Conservation (phyloP, 2,329 filamentous ascomycete genomes). For the Thielaviopsis euricoi region DNA sequence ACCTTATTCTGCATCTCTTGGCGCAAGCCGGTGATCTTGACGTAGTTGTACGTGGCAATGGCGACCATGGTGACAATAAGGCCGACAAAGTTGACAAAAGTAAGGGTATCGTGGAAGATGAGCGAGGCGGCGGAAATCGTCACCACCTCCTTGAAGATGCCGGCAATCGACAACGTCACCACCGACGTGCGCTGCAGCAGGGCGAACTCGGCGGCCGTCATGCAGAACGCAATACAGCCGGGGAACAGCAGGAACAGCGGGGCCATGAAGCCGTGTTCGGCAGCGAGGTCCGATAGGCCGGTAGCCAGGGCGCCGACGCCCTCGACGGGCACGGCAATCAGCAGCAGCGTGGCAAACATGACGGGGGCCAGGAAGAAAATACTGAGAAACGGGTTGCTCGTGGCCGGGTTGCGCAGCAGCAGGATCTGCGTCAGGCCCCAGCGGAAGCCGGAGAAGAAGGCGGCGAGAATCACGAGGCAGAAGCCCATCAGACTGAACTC, state of each 20-base stretch:
- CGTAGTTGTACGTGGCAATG: constrained; percentile 82
- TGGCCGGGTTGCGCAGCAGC: constrained; percentile 81
- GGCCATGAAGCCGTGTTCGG: constrained; percentile 53
- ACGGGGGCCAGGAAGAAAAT: constrained; percentile 96
- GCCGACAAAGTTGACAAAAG: constrained; percentile 71
- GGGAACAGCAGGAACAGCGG: constrained; percentile 73
- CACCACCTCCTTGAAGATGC: constrained; percentile 97
- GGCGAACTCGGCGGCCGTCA: constrained; percentile 94
- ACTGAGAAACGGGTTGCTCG: constrained; percentile 87
- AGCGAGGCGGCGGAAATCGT: constrained; percentile 80
- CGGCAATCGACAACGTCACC: constrained; percentile 88
- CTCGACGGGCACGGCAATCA: constrained; percentile 75
- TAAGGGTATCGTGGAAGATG: constrained; percentile 78
- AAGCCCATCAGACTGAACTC: constrained; percentile 80
- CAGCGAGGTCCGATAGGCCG: constrained; percentile 47
- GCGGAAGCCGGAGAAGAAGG: constrained; percentile 90
- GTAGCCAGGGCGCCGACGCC: constrained; percentile 51
- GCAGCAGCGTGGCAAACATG: constrained; percentile 75
- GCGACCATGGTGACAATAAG: constrained; percentile 75
- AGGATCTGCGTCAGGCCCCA: constrained; percentile 98
- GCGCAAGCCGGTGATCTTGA: constrained; percentile 85
- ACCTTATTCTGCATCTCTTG: constrained; percentile 46
- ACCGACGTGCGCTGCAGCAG: constrained; percentile 88
- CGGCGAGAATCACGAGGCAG: constrained; percentile 77
- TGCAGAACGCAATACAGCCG: constrained; percentile 78